Base-by-base conservation (phyloP, 108 stramenopile species). In the Phaeodactylum tricornutum region DNA sequence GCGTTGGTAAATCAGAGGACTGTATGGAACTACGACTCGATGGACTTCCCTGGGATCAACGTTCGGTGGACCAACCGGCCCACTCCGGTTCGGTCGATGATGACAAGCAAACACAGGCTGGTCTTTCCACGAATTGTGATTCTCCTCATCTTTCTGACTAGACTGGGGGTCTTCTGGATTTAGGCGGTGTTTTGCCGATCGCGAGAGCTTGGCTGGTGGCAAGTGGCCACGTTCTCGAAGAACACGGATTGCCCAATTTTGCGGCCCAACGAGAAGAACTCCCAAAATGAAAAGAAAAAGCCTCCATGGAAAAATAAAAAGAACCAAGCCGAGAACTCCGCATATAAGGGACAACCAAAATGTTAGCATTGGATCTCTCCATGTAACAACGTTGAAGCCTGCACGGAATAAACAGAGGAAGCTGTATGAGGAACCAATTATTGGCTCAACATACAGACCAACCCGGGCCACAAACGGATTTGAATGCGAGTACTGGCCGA, bases 301-400 rank as follows among this genome's bases (percentile, higher is more conserved):
- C 29, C 79, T 51, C 77, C 78, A 85, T 0, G 84, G 84, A 24
- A 85, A 78, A 1, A 81, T 12, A 25, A 77, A 61, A 55, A 80
- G 46, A 29, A 76, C 33, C 4, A 77, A 1, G 21, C 48, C 63
- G 20, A 68, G 29, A 1, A 61, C 42, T 2, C 47, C 51, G 3
- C 67, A 50, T 16, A 77, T 43, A 2, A 75, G 2, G 27, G 64
- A 70, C 1, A 76, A 27, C 75, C 70, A 77, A 36, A 72, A 77
- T 14, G 79, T 72, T 9, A 81, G 49, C 24, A 64, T 62, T 2
- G 79, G 79, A 61, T 85, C 84, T 50, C 67, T 66, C 84, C 84
- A 81, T 14, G 72, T 79, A 20, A 85, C 63, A 14, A 81, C 37
- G 29, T 85, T 85, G 71, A 77, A 85, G 1, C 42, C 15, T 15